A percentile compares a stretch with the other conserved stretches of the same genome.
Conservation (phyloP, 192 early-diverging fungal species). For the Oehlia diaphana region DNA sequence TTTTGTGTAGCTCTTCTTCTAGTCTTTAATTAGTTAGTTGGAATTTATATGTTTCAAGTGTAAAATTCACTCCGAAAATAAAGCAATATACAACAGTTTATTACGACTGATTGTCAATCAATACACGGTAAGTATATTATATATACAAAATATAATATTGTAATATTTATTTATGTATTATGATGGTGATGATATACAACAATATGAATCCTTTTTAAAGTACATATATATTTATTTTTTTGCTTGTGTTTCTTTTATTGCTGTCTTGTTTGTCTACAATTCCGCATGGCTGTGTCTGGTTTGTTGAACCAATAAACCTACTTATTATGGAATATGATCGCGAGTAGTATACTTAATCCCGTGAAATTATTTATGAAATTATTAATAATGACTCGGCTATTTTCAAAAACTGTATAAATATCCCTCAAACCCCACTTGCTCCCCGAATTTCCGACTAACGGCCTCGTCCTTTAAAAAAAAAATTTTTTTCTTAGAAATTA, state of each 20-base stretch:
- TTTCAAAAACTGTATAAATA: slow-evolving; percentile 17
- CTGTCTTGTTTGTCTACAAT: background rate
- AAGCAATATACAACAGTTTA: background rate
- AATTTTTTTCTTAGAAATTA: background rate
- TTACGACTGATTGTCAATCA: background rate
- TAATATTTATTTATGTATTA: background rate
- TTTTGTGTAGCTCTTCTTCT: background rate
- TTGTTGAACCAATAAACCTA: slow-evolving; percentile 20
- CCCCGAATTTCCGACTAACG: slow-evolving; percentile 14
- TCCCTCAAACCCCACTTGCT: slow-evolving; percentile 11
- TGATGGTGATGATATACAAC: background rate
- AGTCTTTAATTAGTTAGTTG: background rate
- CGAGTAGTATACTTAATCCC: slow-evolving; percentile 3
- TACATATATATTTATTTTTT: background rate
- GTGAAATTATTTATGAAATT: slow-evolving; percentile 1
- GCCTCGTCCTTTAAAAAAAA: slow-evolving; percentile 12
- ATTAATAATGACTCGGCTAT: background rate
- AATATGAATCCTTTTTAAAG: background rate
- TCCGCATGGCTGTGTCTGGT: slow-evolving; percentile 14
- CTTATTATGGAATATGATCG: slow-evolving; percentile 11
- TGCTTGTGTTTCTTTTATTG: background rate
- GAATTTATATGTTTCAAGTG: background rate
- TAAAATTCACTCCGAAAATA: background rate
- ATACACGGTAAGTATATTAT: background rate
- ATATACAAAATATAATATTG: background rate